Conservation (phyloP, 2,329 filamentous ascomycete genomes). For the Cercospora brassicicola region DNA sequence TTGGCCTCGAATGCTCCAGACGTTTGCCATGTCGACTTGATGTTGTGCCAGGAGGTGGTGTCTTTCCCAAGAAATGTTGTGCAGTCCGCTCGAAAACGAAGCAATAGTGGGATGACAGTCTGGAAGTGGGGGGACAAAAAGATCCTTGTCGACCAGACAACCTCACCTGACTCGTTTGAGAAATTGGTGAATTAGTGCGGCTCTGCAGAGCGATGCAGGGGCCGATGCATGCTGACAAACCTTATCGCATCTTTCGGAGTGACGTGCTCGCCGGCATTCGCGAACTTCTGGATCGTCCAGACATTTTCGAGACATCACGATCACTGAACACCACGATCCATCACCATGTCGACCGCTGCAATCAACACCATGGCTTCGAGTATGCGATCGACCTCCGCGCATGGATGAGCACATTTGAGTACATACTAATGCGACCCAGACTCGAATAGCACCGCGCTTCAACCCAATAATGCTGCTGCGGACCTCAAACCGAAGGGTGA, state of each 20-base stretch:
- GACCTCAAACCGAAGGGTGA: conserved; percentile 46
- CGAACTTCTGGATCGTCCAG: neutral
- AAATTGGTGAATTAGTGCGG: conserved; percentile 6
- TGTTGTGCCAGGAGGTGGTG: neutral
- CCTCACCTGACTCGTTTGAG: conserved; percentile 3
- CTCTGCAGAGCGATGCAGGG: conserved; percentile 1
- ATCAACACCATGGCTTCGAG: conserved; percentile 10
- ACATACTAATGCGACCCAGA: conserved; percentile 1
- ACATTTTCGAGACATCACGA: neutral
- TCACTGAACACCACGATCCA: conserved; percentile 22
- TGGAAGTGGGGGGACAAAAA: neutral
- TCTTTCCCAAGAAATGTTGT: neutral
- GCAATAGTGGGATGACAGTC: neutral
- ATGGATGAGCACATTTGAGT: conserved; percentile 8
- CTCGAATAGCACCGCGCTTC: conserved; percentile 22
- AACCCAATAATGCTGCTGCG: conserved; percentile 48
- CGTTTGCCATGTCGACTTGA: conserved; percentile 58
- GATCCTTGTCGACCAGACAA: conserved; percentile 6
- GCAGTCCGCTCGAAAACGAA: neutral
- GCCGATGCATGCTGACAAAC: conserved; percentile 14
- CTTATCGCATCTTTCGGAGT: conserved; percentile 3
- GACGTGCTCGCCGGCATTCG: conserved; percentile 8
- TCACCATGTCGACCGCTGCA: conserved; percentile 10
- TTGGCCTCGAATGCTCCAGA: conserved; percentile 90
- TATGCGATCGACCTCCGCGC: conserved; percentile 11